phyloP scores from a whole-genome alignment of 306 rosid species.

The Medicago truncatula region DNA sequence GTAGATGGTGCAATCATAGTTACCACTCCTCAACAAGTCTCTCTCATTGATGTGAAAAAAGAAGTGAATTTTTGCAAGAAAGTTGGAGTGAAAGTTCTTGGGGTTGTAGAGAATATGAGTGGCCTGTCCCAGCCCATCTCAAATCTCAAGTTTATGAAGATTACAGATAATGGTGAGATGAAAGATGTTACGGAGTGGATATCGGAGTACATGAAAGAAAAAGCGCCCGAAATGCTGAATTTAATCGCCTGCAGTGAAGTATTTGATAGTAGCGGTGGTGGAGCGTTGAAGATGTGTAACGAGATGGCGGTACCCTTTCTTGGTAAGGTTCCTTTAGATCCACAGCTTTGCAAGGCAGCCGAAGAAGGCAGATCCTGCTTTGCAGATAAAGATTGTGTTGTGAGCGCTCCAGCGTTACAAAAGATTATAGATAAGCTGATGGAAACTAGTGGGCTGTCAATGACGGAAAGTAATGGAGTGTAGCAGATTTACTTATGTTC shows the following conservation, averaged over 20 bases:
- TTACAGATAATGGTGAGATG: conserved; percentile 67
- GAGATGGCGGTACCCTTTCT: conserved; percentile 87
- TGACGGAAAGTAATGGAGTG: conserved; percentile 48
- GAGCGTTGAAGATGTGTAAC: conserved; percentile 78
- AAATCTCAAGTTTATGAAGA: conserved; percentile 67
- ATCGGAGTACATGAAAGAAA: conserved; percentile 63
- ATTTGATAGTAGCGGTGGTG: conserved; percentile 86
- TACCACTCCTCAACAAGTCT: conserved; percentile 93
- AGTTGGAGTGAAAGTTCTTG: conserved; percentile 79
- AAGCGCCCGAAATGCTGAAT: conserved; percentile 66
- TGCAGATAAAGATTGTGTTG: conserved; percentile 58
- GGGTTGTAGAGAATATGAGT: conserved; percentile 96
- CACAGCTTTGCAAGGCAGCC: conserved; percentile 89
- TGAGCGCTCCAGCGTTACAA: conserved; percentile 79
- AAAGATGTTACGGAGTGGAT: conserved; percentile 76
- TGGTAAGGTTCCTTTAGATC: conserved; percentile 93
- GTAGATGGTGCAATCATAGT: conserved; percentile 95
- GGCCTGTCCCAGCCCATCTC: conserved; percentile 69
- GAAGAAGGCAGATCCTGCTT: conserved; percentile 95
- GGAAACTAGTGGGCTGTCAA: conserved; percentile 58
- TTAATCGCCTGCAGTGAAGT: conserved; percentile 77
- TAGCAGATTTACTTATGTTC: conserved; percentile 35
- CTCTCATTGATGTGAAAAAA: conserved; percentile 86
- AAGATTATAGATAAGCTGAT: conserved; percentile 69
- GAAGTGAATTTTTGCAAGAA: conserved; percentile 90